Percentiles rank a stretch among this genome's conserved stretches.
phyloP scores from a whole-genome alignment of 2,329 filamentous ascomycete species.

The Cladosporium halotolerans region DNA sequence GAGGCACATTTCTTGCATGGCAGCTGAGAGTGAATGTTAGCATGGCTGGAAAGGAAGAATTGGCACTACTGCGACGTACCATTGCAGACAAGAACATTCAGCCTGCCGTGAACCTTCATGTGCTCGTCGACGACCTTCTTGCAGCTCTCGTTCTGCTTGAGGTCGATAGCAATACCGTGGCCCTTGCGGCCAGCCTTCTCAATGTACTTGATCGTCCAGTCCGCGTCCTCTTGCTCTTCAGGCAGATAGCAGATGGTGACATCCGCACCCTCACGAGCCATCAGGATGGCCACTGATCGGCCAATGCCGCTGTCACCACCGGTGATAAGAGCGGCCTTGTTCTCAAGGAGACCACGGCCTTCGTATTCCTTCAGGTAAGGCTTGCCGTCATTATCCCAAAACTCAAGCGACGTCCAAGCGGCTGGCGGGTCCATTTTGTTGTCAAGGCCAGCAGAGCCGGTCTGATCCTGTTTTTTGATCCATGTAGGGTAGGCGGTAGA shows the following conservation, averaged over 20 bases:
- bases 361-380: slow-evolving; percentile 29
- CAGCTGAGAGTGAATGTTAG: slow-evolving; percentile 31
- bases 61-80: slow-evolving; percentile 8
- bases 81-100: slow-evolving; percentile 53
- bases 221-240: slow-evolving; percentile 51
- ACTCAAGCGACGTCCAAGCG: slow-evolving; percentile 30
- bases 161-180: slow-evolving; percentile 43
- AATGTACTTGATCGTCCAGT: slow-evolving; percentile 48
- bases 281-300: slow-evolving; percentile 48
- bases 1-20: slow-evolving; percentile 49
- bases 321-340: slow-evolving; percentile 26
- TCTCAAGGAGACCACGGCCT: slow-evolving; percentile 27
- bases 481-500: slow-evolving; percentile 22
- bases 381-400: slow-evolving; percentile 27
- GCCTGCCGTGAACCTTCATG: slow-evolving; percentile 39
- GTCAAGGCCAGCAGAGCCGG: slow-evolving; percentile 28
- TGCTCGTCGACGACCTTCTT: slow-evolving; percentile 48
- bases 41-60: not conserved
- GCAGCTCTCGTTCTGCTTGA: slow-evolving; percentile 47
- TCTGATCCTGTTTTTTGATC: slow-evolving; percentile 26
- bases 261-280: slow-evolving; percentile 54
- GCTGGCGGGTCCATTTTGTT: slow-evolving; percentile 26
- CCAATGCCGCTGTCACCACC: slow-evolving; percentile 39
- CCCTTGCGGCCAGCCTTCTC: slow-evolving; percentile 46
- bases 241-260: slow-evolving; percentile 51